phyloP scores from a whole-genome alignment of 202 grass and related monocot species.

The Carex sylvatica region DNA sequence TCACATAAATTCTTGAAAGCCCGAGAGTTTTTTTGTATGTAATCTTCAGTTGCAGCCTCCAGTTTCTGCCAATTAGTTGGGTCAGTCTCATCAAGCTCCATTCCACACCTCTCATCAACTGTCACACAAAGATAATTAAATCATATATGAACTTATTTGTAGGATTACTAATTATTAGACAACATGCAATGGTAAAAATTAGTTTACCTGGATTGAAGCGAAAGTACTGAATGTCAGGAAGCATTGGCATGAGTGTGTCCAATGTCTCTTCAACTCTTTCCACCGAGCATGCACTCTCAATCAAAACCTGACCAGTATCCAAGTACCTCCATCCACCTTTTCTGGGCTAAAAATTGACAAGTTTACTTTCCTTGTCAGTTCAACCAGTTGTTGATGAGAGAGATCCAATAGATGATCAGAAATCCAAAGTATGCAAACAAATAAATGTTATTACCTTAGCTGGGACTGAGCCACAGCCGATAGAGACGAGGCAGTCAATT shows the following conservation, averaged over 20 bases:
- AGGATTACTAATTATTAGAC: background rate
- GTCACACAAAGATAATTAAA: conserved; percentile 29
- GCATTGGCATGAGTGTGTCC: conserved; percentile 92
- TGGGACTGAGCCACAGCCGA: conserved; percentile 93
- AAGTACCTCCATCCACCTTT: conserved; percentile 98
- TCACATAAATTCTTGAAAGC: conserved; percentile 87
- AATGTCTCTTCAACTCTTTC: conserved; percentile 93
- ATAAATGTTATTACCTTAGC: conserved; percentile 57
- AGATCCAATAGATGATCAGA: background rate
- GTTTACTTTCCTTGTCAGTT: background rate
- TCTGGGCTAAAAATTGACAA: conserved; percentile 50
- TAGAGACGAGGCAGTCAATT: conserved; percentile 90
- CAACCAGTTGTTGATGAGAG: background rate
- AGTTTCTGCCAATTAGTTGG: conserved; percentile 85
- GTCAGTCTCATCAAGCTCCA: conserved; percentile 98
- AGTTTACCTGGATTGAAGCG: conserved; percentile 92
- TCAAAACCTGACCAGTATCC: conserved; percentile 96
- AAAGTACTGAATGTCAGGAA: conserved; percentile 94
- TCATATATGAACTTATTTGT: background rate
- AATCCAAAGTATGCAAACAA: background rate
- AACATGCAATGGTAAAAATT: background rate
- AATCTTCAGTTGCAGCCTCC: conserved; percentile 91
- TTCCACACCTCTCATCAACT: conserved; percentile 98
- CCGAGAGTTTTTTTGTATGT: conserved; percentile 72
- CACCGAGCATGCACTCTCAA: conserved; percentile 95